Evolutionary conservation across 345 rosid species (phyloP).

Genomic region (Gynandropsis gynandra): DNA sequence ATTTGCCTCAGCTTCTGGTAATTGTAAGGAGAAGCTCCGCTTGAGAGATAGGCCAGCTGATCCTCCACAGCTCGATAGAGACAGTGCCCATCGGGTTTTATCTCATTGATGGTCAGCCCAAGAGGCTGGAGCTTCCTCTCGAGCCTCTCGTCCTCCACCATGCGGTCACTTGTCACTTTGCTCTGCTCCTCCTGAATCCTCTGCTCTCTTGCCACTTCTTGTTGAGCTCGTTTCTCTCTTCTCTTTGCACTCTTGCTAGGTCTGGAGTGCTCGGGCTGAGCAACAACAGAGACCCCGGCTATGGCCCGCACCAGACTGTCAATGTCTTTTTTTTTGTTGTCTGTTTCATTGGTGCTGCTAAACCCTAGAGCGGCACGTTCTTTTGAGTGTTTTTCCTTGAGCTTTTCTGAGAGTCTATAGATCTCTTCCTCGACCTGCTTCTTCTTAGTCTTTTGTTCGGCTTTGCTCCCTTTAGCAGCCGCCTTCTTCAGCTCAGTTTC

Average conservation of each 20-base stretch:
- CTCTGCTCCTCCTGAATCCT: constrained; percentile 90
- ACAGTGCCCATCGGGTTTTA: constrained; percentile 90
- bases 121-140: constrained; percentile 44
- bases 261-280: constrained; percentile 52
- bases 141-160: constrained; percentile 47
- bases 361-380: constrained; percentile 77
- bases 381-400: constrained; percentile 65
- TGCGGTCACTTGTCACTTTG: constrained; percentile 56
- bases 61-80: constrained; percentile 88
- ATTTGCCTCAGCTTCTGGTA: constrained; percentile 63
- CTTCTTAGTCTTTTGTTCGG: constrained; percentile 95
- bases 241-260: constrained; percentile 71
- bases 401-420: constrained; percentile 53
- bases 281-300: constrained; percentile 65
- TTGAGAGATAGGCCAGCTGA: constrained; percentile 55
- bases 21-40: constrained; percentile 52
- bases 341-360: constrained; percentile 25
- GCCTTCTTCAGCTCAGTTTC: constrained; percentile 80
- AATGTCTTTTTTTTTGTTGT: constrained; percentile 49
- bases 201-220: constrained; percentile 86
- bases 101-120: constrained; percentile 59
- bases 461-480: constrained; percentile 91
- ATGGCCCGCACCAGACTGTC: constrained; percentile 80
- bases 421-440: constrained; percentile 90
- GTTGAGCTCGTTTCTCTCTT: constrained; percentile 77